Evolutionary conservation across 1,139 yeast species (phyloP), one percentile per base, ranked within the genome.

Genomic region (Magnusiomyces ingens): DNA sequence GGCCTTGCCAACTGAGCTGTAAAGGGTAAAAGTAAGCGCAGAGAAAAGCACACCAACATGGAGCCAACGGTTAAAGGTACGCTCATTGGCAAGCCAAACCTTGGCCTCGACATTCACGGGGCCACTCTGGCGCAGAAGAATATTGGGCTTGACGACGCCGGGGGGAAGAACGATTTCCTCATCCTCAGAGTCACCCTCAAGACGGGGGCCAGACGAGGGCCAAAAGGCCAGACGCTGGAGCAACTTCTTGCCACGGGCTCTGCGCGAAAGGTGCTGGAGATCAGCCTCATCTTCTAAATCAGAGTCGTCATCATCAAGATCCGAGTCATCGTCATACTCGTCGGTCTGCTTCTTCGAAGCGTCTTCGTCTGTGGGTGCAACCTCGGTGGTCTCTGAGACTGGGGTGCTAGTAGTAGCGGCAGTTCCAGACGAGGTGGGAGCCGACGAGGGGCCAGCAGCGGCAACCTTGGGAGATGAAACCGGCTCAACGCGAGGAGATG

Each of bases 41-140:
- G 95, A 82, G 59, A 93, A 75, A 65, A 93, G 74, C 0, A 95
- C 82, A n/a, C 95, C 86, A 10, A 91, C 93, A 64, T 86, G 93
- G 60, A 93, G 76, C 99, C 99, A 93, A 70, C 95, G 81, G 75
- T 88, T 85, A 72, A 91, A 91, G 1, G 99, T 93, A 71, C 99
- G 85, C 73, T 93, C 99, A 67, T 93, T 93, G 37, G 99, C 99
- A 58, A 93, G 76, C 98, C 99, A 93, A 41, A 93, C 99, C 69
- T 93, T 93, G 37, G 98, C 95, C 73, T 93, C 99, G 54, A 93
- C 90, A 69, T 86, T 90, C 56, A 90, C 80, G 1, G 96, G 94
- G 5, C 97, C 96, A 40, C 93, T 83, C 67, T 90, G 90, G 66
- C 91, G 87, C 64, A 93, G 77, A 71, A 86, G 81, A 50, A 77